Conservation (phyloP, 2,329 filamentous ascomycete species). For the Beauveria asiatica region DNA sequence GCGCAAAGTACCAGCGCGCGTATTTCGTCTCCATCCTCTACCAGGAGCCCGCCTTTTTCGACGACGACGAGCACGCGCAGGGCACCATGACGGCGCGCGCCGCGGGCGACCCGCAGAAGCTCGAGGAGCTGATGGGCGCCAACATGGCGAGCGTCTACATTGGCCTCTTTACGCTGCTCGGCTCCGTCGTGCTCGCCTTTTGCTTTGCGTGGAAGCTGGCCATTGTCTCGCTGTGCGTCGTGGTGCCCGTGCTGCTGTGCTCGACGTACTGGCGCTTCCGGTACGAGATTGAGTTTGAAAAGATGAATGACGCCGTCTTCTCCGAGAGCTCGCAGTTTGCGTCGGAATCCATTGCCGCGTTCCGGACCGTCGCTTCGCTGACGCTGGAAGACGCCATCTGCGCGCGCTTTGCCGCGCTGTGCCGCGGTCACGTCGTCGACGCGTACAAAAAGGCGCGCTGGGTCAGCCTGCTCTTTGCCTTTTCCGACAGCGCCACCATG, state of each 20-base stretch:
- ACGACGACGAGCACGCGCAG: slow-evolving; percentile 49
- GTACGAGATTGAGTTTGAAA: slow-evolving; percentile 59
- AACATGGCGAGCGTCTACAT: slow-evolving; percentile 57
- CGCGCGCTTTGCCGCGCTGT: slow-evolving; percentile 49
- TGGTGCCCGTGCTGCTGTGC: slow-evolving; percentile 40
- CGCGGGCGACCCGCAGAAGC: slow-evolving; percentile 47
- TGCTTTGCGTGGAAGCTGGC: slow-evolving; percentile 70
- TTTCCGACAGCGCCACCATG: slow-evolving; percentile 59
- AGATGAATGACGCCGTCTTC: slow-evolving; percentile 60
- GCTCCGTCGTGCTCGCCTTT: slow-evolving; percentile 59
- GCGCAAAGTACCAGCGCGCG: slow-evolving; percentile 48
- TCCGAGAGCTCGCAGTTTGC: slow-evolving; percentile 66
- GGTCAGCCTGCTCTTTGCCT: slow-evolving; percentile 57
- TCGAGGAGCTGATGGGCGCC: slow-evolving; percentile 57
- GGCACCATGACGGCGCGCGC: slow-evolving; percentile 51
- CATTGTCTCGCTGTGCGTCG: slow-evolving; percentile 56
- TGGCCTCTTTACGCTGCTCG: slow-evolving; percentile 56
- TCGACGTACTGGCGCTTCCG: slow-evolving; percentile 43
- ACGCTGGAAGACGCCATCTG: slow-evolving; percentile 61
- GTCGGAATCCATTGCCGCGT: slow-evolving; percentile 64
- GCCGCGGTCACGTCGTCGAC: slow-evolving; percentile 47
- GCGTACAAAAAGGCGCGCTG: slow-evolving; percentile 55
- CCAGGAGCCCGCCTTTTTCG: slow-evolving; percentile 53
- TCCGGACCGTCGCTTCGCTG: slow-evolving; percentile 62
- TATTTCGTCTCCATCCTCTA: slow-evolving; percentile 53